A percentile compares a stretch with the other conserved stretches of the same genome.
Conservation (phyloP, 2,329 filamentous ascomycete species). For the Pseudocercospora macadamiae region DNA sequence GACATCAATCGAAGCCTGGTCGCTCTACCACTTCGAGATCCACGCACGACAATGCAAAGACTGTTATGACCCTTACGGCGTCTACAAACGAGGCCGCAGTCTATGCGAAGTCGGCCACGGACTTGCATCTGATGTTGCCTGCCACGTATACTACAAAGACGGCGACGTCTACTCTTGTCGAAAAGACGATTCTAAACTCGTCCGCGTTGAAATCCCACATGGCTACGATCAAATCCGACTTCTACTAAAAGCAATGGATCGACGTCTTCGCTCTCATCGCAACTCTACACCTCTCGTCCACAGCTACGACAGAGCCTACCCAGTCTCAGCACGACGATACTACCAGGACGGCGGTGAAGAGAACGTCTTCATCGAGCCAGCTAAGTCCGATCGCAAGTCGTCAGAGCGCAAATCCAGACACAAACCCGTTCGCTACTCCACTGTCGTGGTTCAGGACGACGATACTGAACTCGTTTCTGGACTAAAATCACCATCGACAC, state of each 20-base stretch:
- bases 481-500: not conserved
- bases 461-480: slow-evolving; percentile 3
- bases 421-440: slow-evolving; percentile 24
- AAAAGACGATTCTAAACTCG: slow-evolving; percentile 43
- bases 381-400: slow-evolving; percentile 2
- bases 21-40: slow-evolving; percentile 51
- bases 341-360: slow-evolving; percentile 9
- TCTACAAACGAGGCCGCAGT: slow-evolving; percentile 43
- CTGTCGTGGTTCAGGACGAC: slow-evolving; percentile 20
- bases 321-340: slow-evolving; percentile 42
- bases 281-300: slow-evolving; percentile 39
- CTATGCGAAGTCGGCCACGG: slow-evolving; percentile 49
- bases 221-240: slow-evolving; percentile 45
- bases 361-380: slow-evolving; percentile 21
- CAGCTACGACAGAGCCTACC: slow-evolving; percentile 49
- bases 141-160: slow-evolving; percentile 47
- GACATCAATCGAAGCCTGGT: slow-evolving; percentile 48
- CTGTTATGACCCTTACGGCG: slow-evolving; percentile 50
- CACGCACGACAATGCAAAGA: slow-evolving; percentile 50
- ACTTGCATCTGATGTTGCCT: slow-evolving; percentile 50
- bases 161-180: slow-evolving; percentile 35
- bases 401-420: slow-evolving; percentile 15
- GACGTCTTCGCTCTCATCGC: slow-evolving; percentile 38
- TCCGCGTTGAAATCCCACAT: slow-evolving; percentile 50
- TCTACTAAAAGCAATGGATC: slow-evolving; percentile 48